Evolutionary conservation across 345 rosid genomes (phyloP).

Genomic region (Populus tremula): DNA sequence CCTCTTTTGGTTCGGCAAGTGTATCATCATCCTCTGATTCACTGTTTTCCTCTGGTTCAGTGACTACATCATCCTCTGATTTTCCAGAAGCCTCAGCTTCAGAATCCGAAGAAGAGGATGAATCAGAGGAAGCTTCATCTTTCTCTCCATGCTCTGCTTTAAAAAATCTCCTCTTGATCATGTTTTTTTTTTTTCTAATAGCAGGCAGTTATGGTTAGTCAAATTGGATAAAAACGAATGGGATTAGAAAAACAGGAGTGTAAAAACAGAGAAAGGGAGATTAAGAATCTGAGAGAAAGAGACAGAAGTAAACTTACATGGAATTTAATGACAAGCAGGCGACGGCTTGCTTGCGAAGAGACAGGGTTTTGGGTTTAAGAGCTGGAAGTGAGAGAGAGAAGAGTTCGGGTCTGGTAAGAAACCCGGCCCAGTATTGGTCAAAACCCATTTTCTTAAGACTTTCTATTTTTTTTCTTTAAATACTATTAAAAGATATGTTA

Average conservation of each 20-base stretch:
- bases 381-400: neutral
- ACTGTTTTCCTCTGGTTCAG: constrained; percentile 30
- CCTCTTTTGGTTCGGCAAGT: constrained; percentile 28
- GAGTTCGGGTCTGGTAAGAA: constrained; percentile 2
- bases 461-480: too few relatives aligned
- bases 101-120: constrained; percentile 65
- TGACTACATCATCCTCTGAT: constrained; percentile 43
- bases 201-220: neutral
- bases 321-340: neutral
- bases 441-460: neutral
- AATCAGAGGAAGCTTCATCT: constrained; percentile 52
- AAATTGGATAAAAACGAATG: neutral
- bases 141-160: constrained; percentile 69
- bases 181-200: constrained; percentile 8
- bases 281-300: neutral
- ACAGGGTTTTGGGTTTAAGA: neutral
- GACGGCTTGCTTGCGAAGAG: neutral
- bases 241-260: neutral
- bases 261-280: too few relatives aligned
- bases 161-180: constrained; percentile 85
- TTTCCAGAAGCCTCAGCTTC: constrained; percentile 44
- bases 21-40: constrained; percentile 38
- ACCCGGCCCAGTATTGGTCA: neutral
- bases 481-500: too few relatives aligned
- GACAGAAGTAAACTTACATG: neutral